Evolutionary conservation across 805 yeast genomes (phyloP), one percentile per base, ranked within the genome.

Genomic region (Suhomyces emberorum): DNA sequence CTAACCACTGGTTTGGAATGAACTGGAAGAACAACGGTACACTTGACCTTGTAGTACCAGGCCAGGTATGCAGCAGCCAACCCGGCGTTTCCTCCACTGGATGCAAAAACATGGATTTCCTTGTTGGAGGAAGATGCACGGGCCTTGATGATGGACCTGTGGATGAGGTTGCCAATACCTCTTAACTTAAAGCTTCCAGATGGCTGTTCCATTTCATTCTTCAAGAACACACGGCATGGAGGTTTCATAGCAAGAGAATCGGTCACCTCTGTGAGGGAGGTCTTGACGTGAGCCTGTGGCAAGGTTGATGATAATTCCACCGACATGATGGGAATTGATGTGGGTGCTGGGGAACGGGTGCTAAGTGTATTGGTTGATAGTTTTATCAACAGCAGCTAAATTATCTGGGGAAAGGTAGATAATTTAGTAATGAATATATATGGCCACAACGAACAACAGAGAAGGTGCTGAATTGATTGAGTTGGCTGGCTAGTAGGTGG

Each of bases 181-280:
- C 48, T 34, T 8, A 44, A 39, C 28, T 44, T 44, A 40, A 44
- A 44, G 14, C 35, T 24, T 5, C 48, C 48, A 4, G 36, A 31
- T 9, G 48, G 48, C 28, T 44, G 48, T 19, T 42, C 35, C 12
- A 20, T 18, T 24, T 44, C 48, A 12, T 35, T 30, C 25, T 44
- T 44, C 36, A 37, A 34, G 15, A 44, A 10, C 8, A 39, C 15
- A 9, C 65, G 56, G 41, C 72, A 72, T 28, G 69, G 52, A 40
- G 63, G 38, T 40, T 46, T 41, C 34, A 47, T 26, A 7, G 52
- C 56, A 54, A 57, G 32, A 35, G 47, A 19, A 28, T 56, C 15
- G n/a, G 68, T 52, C 35, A 68, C 65, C 35, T 64, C 72, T 1
- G 61, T 57, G 18, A 72, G 51, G 1, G 74, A 63, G 0, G 77